Base-by-base conservation (phyloP, 176 grass and related monocot genomes). In the Paspalum vaginatum region DNA sequence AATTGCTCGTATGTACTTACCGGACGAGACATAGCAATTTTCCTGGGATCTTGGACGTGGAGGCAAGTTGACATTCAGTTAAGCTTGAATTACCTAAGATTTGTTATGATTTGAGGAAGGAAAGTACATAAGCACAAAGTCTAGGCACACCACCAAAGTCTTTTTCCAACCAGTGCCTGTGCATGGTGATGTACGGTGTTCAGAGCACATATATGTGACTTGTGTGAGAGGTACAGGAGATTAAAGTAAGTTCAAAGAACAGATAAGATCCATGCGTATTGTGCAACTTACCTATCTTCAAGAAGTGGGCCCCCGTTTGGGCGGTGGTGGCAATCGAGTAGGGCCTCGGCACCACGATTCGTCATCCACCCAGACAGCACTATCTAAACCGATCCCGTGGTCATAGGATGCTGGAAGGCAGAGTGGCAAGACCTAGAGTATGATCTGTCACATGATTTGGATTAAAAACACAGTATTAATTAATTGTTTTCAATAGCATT, bases 41-140 rank as follows among this genome's bases (percentile, higher is more conserved):
- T 78, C 38, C 6, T 63, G 60, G 59, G 45, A 78, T 65, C 76
- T 78, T 78, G 76, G 18, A 78, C 11, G 76, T 78, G 76, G 45
- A 78, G 76, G 76, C 60, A 78, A 78, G 76, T 78, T 78, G 76
- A 78, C 76, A 78, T 78, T 74, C 70, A 74, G 70, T 17, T 41
- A 52, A 74, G 50, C 32, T 55, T 74, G 32, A 38, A 74, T 53
- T 74, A 8, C 70, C 70, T 74, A 55, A 41, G 27, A 55, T 74
- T 74, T 74, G 38, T 74, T 74, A 63, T 37, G 51, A 51, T n/a
- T 17, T 40, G 27, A 55, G 26, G 20, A 74, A 74, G 50, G 70
- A 14, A 74, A 74, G 70, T 55, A 41, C 50, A 74, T 74, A 40
- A 66, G 39, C n/a, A 66, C 40, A 40, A 74, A 74, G 27, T 55